Base-by-base conservation (phyloP, 2,329 filamentous ascomycete genomes). In the Apiospora sp. region DNA sequence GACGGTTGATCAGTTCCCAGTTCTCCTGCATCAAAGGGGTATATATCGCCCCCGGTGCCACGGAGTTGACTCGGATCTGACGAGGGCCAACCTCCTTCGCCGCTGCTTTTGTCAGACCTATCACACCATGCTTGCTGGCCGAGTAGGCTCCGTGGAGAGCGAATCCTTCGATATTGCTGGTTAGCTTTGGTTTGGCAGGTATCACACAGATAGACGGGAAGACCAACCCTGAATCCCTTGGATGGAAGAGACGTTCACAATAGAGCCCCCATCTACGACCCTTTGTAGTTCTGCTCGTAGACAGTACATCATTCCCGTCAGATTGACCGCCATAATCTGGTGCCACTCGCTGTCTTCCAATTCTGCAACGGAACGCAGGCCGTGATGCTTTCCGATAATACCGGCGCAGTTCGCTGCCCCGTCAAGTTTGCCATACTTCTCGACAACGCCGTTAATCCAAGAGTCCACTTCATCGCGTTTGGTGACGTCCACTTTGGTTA, bases 211-310 rank as follows among this genome's bases (percentile, higher is more conserved):
- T 22, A 24, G 16, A 48, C 19, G 24, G 30, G n/a, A 48, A 24
- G 14, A 37, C 43, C 34, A 64, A 78, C 85, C 85, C 73, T 84
- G 82, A 2, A 86, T 77, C 6, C 88, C 88, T 49, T 87, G 85
- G 46, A 87, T 86, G 64, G 86, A 89, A 37, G 86, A 83, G 41
- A 88, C 83, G 77, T 89, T 91, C 71, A 92, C 89, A 76, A 92
- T 90, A 73, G 88, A 89, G 10, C 88, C 88, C 1, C 86, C 84
- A 7, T 84, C 79, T 30, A 82, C 81, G 68, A 90, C 84, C 54
- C 83, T 83, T 49, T 78, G 78, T 58, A 87, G 80, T 79, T 86
- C 80, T 44, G 84, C 85, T 51, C 86, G 82, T 74, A 88, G 75
- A 73, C 85, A 87, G 77, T 87, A 86, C 86, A 87, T 87, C 54